Conservation (phyloP, 148 eudicot genomes). For the Silene uniflora region DNA sequence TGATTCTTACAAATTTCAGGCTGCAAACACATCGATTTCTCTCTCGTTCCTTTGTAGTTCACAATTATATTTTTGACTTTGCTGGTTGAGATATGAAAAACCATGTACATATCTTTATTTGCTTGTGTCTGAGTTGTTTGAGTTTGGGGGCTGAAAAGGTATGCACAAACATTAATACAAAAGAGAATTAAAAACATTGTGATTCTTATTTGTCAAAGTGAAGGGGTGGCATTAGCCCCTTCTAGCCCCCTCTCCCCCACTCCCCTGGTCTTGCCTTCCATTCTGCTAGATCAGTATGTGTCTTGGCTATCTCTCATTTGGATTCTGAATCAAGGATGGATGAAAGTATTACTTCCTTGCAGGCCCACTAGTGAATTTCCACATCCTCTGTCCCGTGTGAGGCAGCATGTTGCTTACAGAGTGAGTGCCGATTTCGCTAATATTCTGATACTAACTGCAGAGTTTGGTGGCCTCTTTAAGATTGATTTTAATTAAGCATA, state of each 20-base stretch:
- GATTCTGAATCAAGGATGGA: not conserved
- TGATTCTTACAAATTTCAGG: not conserved
- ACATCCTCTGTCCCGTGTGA: constrained; percentile 81
- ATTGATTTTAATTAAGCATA: constrained; percentile 9
- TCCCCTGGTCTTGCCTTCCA: too few relatives aligned
- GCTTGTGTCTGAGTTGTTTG: not conserved
- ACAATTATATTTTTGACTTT: not conserved
- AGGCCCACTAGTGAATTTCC: constrained; percentile 86
- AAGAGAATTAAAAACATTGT: too few relatives aligned
- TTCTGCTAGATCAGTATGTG: not conserved
- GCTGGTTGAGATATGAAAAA: not conserved
- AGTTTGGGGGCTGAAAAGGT: too few relatives aligned
- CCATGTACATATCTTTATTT: not conserved
- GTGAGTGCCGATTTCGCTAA: constrained; percentile 28
- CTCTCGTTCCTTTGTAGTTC: not conserved
- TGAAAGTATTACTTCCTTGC: constrained; percentile 19
- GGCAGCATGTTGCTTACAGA: constrained; percentile 56
- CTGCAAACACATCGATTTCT: not conserved
- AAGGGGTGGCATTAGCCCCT: too few relatives aligned
- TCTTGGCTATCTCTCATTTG: not conserved
- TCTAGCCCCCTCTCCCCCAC: too few relatives aligned
- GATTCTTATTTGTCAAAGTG: too few relatives aligned
- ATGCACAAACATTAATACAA: too few relatives aligned
- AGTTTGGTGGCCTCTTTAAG: not conserved
- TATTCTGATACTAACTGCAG: not conserved